phyloP scores from a whole-genome alignment of 768 basidiomycete genomes.

The Amylocystis lapponica region DNA sequence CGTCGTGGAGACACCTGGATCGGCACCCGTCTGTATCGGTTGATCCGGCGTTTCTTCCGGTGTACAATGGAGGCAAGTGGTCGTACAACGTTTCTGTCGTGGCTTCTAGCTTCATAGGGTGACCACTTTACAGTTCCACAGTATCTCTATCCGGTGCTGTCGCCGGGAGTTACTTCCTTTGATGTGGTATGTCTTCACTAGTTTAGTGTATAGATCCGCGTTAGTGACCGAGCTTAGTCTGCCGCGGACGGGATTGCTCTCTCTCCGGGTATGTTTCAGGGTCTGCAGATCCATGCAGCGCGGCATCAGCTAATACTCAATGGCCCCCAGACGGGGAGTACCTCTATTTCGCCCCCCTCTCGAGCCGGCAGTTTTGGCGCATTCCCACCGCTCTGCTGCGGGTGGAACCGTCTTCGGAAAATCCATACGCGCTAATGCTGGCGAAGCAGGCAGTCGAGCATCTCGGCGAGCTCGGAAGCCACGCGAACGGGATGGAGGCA shows the following conservation, averaged over 20 bases:
- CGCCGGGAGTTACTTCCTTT: slow-evolving; percentile 7
- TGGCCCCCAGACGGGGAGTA: slow-evolving; percentile 10
- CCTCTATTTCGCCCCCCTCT: slow-evolving; percentile 11
- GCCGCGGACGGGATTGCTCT: slow-evolving; percentile 15
- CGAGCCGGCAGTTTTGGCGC: slow-evolving; percentile 14
- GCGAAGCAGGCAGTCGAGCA: slow-evolving; percentile 9
- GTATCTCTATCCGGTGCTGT: slow-evolving; percentile 7
- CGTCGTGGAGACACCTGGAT: slow-evolving; percentile 16
- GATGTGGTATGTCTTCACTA: no score
- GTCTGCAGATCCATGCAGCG: no score
- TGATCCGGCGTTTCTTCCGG: slow-evolving; percentile 5
- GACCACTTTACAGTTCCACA: slow-evolving; percentile 6
- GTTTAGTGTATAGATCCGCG: no score
- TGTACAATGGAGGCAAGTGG: slow-evolving; percentile 11
- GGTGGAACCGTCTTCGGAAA: slow-evolving; percentile 5
- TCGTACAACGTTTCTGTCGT: no score
- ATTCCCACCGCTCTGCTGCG: slow-evolving; percentile 12
- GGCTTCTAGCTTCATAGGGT: not conserved
- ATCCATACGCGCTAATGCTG: slow-evolving; percentile 5
- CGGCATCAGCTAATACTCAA: no score
- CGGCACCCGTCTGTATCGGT: slow-evolving; percentile 7
- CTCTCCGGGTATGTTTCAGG: slow-evolving; percentile 4
- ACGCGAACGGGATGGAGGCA: slow-evolving; percentile 13
- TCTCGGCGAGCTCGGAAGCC: slow-evolving; percentile 11
- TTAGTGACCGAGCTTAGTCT: no score